Evolutionary conservation across 768 basidiomycete species (phyloP).

Genomic region (Trametes cinnabarina): DNA sequence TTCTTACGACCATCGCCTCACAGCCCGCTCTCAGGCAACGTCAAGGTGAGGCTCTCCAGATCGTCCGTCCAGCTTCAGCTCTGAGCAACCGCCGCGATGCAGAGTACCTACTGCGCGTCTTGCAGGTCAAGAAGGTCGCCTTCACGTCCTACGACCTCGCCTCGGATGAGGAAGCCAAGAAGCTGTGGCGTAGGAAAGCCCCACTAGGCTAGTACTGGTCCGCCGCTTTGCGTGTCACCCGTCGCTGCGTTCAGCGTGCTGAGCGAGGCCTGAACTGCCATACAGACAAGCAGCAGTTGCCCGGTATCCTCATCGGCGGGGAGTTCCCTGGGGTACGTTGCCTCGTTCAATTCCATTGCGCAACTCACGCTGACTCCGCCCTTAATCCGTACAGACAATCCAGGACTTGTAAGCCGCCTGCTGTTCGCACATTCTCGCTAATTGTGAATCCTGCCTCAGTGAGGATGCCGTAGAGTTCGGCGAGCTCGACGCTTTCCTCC

Average conservation of each 20-base stretch:
- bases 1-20: constrained; percentile 86
- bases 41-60: constrained; percentile 52
- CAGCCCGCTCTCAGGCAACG: constrained; percentile 74
- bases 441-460: constrained; percentile 35
- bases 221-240: background rate
- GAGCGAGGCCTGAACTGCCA: constrained; percentile 5
- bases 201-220: constrained; percentile 49
- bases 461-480: constrained; percentile 83
- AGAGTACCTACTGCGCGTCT: constrained; percentile 80
- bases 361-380: background rate
- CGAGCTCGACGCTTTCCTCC: constrained; percentile 69
- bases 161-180: constrained; percentile 78
- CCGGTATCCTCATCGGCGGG: constrained; percentile 78
- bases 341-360: constrained; percentile 11
- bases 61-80: too few relatives aligned
- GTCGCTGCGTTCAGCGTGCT: background rate
- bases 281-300: constrained; percentile 78
- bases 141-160: constrained; percentile 84
- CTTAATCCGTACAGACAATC: constrained; percentile 51
- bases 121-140: constrained; percentile 83
- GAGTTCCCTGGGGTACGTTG: constrained; percentile 71
- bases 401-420: constrained; percentile 60
- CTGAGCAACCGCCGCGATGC: background rate
- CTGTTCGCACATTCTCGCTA: background rate
- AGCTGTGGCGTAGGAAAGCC: constrained; percentile 78